These are phyloP conservation scores for Gossypium thurberi DNA, from an alignment of 345 rosid species.

Conservation along the genomic window DNA sequence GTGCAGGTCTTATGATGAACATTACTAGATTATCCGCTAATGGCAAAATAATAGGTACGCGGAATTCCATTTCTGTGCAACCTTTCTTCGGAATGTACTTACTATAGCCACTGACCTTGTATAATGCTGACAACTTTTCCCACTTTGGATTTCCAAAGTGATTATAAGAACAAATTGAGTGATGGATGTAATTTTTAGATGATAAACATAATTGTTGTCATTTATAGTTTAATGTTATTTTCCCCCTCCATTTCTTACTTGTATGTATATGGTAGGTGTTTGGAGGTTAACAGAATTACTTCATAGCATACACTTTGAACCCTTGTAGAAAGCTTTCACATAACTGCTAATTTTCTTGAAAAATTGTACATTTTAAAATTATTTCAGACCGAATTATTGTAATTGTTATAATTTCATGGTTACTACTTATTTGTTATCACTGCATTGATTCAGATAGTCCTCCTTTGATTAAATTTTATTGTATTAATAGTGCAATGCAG, in stretches of 20 bases:
- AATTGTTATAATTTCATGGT: not conserved
- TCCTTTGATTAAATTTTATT: no score
- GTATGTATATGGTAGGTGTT: not conserved
- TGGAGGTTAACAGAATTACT: not conserved
- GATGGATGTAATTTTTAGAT: slow-evolving; percentile 4
- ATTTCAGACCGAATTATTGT: not conserved
- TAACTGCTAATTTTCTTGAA: not conserved
- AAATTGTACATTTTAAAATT: not conserved
- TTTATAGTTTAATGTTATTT: not conserved
- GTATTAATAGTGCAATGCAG: no score
- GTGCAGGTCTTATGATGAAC: slow-evolving; percentile 19
- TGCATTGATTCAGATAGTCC: not conserved
- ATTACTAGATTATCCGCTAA: slow-evolving; percentile 17
- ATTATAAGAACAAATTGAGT: not conserved
- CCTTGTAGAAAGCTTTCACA: not conserved
- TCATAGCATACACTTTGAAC: not conserved
- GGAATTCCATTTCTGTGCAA: not conserved
- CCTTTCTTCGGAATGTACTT: not conserved
- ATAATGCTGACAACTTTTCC: not conserved
- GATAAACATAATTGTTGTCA: not conserved
- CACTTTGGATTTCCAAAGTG: not conserved
- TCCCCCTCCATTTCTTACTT: not conserved
- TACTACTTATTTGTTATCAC: not conserved
- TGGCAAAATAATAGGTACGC: slow-evolving; percentile 22
- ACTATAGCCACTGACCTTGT: not conserved